Evolutionary conservation across 1,284 basidiomycete species (phyloP).

Genomic region (Leccinum subatratum): DNA sequence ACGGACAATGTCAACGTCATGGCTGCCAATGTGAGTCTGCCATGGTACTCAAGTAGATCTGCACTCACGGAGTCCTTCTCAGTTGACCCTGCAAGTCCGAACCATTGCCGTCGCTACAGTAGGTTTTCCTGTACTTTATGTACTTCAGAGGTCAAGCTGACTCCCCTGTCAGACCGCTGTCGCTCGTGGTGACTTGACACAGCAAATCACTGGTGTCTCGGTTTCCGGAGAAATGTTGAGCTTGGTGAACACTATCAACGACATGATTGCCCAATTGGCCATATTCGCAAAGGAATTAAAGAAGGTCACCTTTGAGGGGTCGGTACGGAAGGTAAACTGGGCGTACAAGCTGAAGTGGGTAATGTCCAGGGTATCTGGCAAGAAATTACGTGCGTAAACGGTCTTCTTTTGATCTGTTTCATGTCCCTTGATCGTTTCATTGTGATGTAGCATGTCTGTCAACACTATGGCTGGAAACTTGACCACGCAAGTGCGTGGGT

Average conservation of each 20-base stretch:
- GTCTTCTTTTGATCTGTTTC: neutral
- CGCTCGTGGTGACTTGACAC: constrained; percentile 87
- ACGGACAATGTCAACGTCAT: constrained; percentile 93
- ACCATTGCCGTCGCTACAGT: constrained; percentile 91
- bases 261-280: constrained; percentile 94
- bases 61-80: constrained; percentile 13
- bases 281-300: constrained; percentile 95
- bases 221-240: constrained; percentile 95
- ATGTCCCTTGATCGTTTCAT: constrained; percentile 4
- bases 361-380: constrained; percentile 98
- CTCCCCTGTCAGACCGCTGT: constrained; percentile 69
- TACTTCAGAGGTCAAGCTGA: constrained; percentile 8
- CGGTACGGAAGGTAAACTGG: constrained; percentile 93
- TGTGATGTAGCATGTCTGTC: constrained; percentile 64
- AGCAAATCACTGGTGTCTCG: constrained; percentile 89
- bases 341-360: constrained; percentile 95
- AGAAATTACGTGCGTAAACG: constrained; percentile 83
- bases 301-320: constrained; percentile 92
- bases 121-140: neutral
- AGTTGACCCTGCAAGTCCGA: constrained; percentile 92
- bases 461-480: constrained; percentile 96
- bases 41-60: neutral
- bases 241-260: constrained; percentile 90
- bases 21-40: constrained; percentile 66
- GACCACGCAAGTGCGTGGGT: constrained; percentile 98